Evolutionary conservation across 2,329 filamentous ascomycete species (phyloP).

Genomic region (Lasiodiplodia hormozganensis): DNA sequence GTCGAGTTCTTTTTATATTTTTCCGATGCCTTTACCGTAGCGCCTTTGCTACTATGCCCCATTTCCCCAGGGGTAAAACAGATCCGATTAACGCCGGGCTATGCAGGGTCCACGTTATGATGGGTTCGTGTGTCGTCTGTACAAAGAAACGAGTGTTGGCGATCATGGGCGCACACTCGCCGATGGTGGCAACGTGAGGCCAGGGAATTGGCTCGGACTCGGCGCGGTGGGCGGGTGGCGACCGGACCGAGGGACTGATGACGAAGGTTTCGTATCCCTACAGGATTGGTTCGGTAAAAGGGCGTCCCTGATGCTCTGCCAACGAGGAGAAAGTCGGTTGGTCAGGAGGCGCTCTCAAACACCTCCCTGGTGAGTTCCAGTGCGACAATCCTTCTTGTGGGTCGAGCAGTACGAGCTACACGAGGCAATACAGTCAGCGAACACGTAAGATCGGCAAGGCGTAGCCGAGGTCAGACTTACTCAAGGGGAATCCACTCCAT

Average conservation of each 20-base stretch:
- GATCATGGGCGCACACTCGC: background rate
- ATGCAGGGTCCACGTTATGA: conserved; percentile 3
- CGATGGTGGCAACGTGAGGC: background rate
- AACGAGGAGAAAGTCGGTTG: background rate
- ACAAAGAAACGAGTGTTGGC: background rate
- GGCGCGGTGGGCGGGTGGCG: background rate
- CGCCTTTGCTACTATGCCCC: conserved; percentile 11
- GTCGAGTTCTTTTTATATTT: background rate
- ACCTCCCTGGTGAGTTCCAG: conserved; percentile 27
- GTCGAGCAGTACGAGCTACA: conserved; percentile 27
- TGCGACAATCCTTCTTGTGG: conserved; percentile 28
- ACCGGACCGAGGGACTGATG: background rate
- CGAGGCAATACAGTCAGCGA: conserved; percentile 13
- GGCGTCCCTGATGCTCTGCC: background rate
- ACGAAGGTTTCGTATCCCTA: background rate
- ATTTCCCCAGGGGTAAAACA: background rate
- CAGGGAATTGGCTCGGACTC: background rate
- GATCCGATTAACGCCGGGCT: conserved; percentile 7
- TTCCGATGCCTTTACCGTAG: conserved; percentile 6
- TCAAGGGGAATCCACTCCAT: conserved; percentile 38
- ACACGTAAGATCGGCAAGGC: background rate
- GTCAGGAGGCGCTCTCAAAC: background rate
- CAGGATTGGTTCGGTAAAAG: background rate
- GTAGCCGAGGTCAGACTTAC: conserved; percentile 6
- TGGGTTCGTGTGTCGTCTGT: background rate